A percentile compares a stretch with the other conserved stretches of the same genome.
These are phyloP conservation scores for Stenogyne calaminthoides DNA, from an alignment of 305 asterid species.

Conservation along the genomic window DNA sequence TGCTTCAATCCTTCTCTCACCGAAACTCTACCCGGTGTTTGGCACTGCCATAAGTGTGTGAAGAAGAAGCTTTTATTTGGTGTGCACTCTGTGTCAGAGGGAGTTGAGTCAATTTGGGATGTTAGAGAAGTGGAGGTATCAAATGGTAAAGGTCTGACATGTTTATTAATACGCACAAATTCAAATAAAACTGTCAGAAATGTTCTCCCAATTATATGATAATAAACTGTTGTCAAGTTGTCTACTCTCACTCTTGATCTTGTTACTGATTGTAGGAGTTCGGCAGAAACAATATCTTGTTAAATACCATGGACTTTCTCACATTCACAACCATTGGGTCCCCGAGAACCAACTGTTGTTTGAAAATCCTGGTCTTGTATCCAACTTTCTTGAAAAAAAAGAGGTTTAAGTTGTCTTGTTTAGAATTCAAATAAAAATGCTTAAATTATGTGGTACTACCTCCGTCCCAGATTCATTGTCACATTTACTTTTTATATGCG, in stretches of 20 bases:
- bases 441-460: conserved; percentile 16
- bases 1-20: conserved; percentile 57
- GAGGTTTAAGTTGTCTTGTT: conserved; percentile 43
- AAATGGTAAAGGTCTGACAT: conserved; percentile 52
- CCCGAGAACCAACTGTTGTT: conserved; percentile 55
- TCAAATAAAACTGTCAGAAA: conserved; percentile 10
- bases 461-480: too few relatives aligned
- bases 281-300: conserved; percentile 76
- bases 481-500: too few relatives aligned
- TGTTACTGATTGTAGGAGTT: conserved; percentile 49
- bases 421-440: conserved; percentile 17
- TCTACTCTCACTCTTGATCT: conserved; percentile 24
- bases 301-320: conserved; percentile 72
- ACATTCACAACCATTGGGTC: conserved; percentile 76
- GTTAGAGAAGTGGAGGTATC: conserved; percentile 62
- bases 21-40: conserved; percentile 53
- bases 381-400: conserved; percentile 41
- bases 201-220: conserved; percentile 16
- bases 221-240: conserved; percentile 24
- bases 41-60: conserved; percentile 72
- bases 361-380: conserved; percentile 49
- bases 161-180: conserved; percentile 11
- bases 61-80: conserved; percentile 67
- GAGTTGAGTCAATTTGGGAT: conserved; percentile 66
- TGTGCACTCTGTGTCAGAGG: conserved; percentile 61